phyloP scores from a whole-genome alignment of 495 filamentous ascomycete genomes.

The Penicillium robsamsonii region DNA sequence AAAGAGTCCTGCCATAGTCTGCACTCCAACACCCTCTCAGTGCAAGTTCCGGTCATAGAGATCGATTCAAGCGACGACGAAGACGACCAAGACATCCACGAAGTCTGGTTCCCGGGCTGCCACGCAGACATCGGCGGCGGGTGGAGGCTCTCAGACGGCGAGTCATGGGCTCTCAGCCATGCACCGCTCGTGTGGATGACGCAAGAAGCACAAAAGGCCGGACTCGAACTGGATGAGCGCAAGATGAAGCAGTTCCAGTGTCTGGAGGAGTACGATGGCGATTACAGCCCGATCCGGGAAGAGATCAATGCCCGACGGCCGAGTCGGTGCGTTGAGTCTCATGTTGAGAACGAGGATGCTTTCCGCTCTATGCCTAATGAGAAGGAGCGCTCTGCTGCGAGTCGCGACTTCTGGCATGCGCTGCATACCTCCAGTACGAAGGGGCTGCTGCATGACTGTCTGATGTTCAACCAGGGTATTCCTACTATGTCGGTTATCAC shows the following conservation, averaged over 20 bases:
- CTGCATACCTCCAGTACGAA: conserved; percentile 58
- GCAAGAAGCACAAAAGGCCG: conserved; percentile 70
- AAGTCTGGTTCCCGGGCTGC: conserved; percentile 80
- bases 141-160: conserved; percentile 61
- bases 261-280: conserved; percentile 47
- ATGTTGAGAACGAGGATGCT: conserved; percentile 17
- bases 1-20: conserved; percentile 24
- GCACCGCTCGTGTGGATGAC: conserved; percentile 83
- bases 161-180: conserved; percentile 64
- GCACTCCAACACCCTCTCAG: conserved; percentile 37
- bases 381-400: conserved; percentile 33
- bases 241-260: conserved; percentile 68
- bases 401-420: conserved; percentile 50
- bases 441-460: conserved; percentile 72
- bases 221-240: conserved; percentile 65
- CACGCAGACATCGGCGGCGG: conserved; percentile 85
- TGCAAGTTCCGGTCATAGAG: conserved; percentile 43
- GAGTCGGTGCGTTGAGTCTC: conserved; percentile 23
- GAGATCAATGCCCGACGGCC: conserved; percentile 37
- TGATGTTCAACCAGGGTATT: conserved; percentile 65
- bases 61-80: conserved; percentile 61
- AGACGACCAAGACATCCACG: conserved; percentile 69
- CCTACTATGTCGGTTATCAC: conserved; percentile 55
- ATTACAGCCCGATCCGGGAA: conserved; percentile 44
- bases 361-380: conserved; percentile 24